Base-by-base conservation (phyloP, 306 rosid genomes). In the Vicia sativa region DNA sequence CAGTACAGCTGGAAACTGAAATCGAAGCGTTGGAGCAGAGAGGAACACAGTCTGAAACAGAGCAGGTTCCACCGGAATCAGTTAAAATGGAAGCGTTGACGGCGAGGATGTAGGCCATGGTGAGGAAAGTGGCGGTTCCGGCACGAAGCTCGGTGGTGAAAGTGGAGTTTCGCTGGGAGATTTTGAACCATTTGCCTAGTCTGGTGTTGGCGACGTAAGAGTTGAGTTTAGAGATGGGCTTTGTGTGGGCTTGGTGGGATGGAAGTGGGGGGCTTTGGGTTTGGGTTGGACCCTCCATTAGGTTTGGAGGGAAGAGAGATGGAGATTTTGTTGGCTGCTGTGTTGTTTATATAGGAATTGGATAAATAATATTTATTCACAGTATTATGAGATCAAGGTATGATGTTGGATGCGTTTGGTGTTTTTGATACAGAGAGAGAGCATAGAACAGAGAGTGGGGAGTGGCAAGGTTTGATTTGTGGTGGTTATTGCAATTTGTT, bases 131-230 rank as follows among this genome's bases (percentile, higher is more conserved):
- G 78, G 99, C 83, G 50, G 97, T 95, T 53, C 99, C 99, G 38
- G 97, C 99, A 0, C 99, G 95, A 78, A 95, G 89, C 75, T 95
- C 97, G 26, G 99, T 95, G 62, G 99, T 95, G 90, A 95, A 95
- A 65, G 71, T 95, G 60, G 99, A 57, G 38, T 86, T 88, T 10
- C 99, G 82, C 14, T 95, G 82, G 21, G 87, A 42, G 55, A 95
- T 83, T 34, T 90, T 95, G 95, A 95, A 95, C 25, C 81, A 77
- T 45, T 84, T 87, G 19, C 99, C 99, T 15, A 64, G 65, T 71
- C 92, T 78, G 62, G 29, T 79, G 6, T 77, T 53, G 19, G 87
- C 88, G 0, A 87, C 85, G 70, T 68, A 80, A 0, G 68, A 41
- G 78, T 90, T 95, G 12, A 95, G 76, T 0, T 89, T 82, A 11